Conservation (phyloP, 495 filamentous ascomycete genomes). For the Friedmanniomyces simplex region DNA sequence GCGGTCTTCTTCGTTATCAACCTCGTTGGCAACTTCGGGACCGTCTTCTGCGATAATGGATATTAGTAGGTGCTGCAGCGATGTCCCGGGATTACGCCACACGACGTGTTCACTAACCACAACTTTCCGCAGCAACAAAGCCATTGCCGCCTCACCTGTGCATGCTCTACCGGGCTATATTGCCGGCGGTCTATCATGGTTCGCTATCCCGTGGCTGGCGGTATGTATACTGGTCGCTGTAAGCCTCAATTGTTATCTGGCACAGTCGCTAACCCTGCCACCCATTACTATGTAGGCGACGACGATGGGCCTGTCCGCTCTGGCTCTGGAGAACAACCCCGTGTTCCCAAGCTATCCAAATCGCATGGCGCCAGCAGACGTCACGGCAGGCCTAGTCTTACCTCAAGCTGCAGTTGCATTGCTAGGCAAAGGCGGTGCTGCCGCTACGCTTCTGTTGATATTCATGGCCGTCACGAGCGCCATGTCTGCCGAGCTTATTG, state of each 20-base stretch:
- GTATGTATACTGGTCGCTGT: no score
- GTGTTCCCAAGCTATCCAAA: constrained; percentile 62
- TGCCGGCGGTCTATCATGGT: constrained; percentile 83
- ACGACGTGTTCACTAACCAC: not conserved
- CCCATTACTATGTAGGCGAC: constrained; percentile 47
- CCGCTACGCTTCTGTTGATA: constrained; percentile 70
- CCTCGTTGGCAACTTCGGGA: constrained; percentile 24
- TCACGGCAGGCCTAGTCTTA: constrained; percentile 77
- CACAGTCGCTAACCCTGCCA: no score
- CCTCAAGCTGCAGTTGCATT: constrained; percentile 85
- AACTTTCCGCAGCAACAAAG: constrained; percentile 73
- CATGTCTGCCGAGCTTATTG: constrained; percentile 81
- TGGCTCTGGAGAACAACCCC: constrained; percentile 69
- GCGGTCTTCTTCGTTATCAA: constrained; percentile 97
- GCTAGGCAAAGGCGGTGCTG: constrained; percentile 78
- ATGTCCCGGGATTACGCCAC: not conserved
- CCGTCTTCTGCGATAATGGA: constrained; percentile 27
- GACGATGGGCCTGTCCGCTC: constrained; percentile 84
- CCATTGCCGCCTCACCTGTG: constrained; percentile 81
- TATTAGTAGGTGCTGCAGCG: not conserved
- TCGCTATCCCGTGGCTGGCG: constrained; percentile 83
- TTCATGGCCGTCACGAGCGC: constrained; percentile 96
- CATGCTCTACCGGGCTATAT: constrained; percentile 90
- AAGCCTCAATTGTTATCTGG: no score
- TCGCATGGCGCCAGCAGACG: constrained; percentile 63